Evolutionary conservation across 805 yeast genomes (phyloP).

Genomic region (Metschnikowia sp.): DNA sequence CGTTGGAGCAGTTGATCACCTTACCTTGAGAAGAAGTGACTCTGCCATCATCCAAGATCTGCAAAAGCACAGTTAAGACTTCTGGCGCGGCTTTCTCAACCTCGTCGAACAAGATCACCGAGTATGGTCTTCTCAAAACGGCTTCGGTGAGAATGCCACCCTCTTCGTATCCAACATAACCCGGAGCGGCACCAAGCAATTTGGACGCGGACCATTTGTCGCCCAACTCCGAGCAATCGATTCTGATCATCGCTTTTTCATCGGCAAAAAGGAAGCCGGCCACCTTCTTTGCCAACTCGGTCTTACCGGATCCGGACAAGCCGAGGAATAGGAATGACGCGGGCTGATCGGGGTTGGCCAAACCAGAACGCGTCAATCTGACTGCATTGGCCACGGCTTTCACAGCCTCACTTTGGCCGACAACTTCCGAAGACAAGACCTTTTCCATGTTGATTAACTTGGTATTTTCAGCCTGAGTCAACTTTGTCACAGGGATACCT

Average conservation of each 20-base stretch:
- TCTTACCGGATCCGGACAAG: conserved; percentile 96
- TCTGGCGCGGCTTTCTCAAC: conserved; percentile 99
- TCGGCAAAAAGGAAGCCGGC: conserved; percentile 96
- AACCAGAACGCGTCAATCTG: conserved; percentile 87
- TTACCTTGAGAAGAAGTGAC: conserved; percentile 94
- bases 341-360: conserved; percentile 95
- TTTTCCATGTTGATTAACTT: conserved; percentile 94
- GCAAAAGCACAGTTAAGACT: conserved; percentile 86
- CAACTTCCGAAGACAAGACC: conserved; percentile 76
- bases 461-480: conserved; percentile 91
- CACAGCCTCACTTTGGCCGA: conserved; percentile 94
- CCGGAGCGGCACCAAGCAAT: conserved; percentile 95
- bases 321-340: conserved; percentile 94
- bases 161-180: conserved; percentile 91
- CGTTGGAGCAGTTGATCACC: conserved; percentile 86
- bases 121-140: conserved; percentile 85
- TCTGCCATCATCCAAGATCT: conserved; percentile 94
- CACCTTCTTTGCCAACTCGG: conserved; percentile 93
- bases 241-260: conserved; percentile 94
- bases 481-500: conserved; percentile 93
- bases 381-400: conserved; percentile 95
- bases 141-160: conserved; percentile 97
- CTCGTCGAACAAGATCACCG: conserved; percentile 95
- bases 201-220: conserved; percentile 96
- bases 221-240: conserved; percentile 93